Base-by-base conservation (phyloP, 1,284 basidiomycete genomes). In the Peniophora sp. region DNA sequence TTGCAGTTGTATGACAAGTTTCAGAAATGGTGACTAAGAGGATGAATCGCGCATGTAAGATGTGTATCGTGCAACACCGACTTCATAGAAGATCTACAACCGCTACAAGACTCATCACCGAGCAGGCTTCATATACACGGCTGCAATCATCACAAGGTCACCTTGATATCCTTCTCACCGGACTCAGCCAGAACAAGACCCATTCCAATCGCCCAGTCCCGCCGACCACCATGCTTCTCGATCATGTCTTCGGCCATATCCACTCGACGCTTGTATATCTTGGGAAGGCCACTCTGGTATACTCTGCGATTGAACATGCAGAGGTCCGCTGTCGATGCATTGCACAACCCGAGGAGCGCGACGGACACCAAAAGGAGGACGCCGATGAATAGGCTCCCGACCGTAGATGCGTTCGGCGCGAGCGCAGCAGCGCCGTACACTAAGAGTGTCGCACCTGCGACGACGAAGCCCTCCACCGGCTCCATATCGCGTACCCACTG, bases 151-250 rank as follows among this genome's bases (percentile, higher is more conserved):
- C 34, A 36, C n/a, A 36, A 10, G 34, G n/a, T 10, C 34, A 36
- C 34, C 34, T 36, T 10, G 10, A n/a, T 36, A 2, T 48, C 51
- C 16, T n/a, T 10, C 6, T 34, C 32, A 34, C 23, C 32, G 3
- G 9, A 12, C 11, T 34, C 19, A 36, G 47, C 5, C 16, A 48
- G 24, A 12, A 48, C 32, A 8, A 50, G 39, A 24, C 48, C 48
- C 48, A 50, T 50, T 14, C 27, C 36, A 17, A 50, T 23, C 8
- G 48, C 48, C 48, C 48, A 50, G 43, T 50, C 48, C 6, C 38
- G 5, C 20, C 48, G 22, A 6, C 36, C 36, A 16, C 16, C 34
- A 36, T 36, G 25, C 10, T 20, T 12, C 20, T 39, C 32, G 11
- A 43, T 50, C 35, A 50, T 17, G 36, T 50, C 48, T 20, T 43